These are phyloP conservation scores for Kodamaea leandrae DNA, from an alignment of 805 yeast species.

Conservation along the genomic window DNA sequence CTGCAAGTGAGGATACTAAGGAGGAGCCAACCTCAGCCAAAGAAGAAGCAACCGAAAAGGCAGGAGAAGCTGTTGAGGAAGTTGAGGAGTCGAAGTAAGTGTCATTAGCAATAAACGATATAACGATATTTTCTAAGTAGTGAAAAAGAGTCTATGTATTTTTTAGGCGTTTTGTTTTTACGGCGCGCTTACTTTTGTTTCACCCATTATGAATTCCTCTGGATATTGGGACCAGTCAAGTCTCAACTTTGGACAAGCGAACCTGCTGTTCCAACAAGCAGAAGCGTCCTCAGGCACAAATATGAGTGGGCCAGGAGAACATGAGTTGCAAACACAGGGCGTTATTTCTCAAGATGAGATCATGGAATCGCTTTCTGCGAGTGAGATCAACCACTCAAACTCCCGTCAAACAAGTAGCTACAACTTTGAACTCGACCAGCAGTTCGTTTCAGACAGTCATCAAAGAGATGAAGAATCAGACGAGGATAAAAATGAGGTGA, in stretches of 20 bases:
- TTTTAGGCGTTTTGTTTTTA: no score
- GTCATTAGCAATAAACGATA: neutral
- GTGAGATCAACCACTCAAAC: slow-evolving; percentile 2
- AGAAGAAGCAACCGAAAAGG: slow-evolving; percentile 1
- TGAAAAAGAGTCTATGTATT: neutral
- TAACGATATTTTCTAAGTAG: neutral
- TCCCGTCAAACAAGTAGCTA: slow-evolving; percentile 2
- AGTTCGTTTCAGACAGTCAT: slow-evolving; percentile 8
- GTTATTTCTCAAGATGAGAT: slow-evolving; percentile 30
- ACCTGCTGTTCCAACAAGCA: slow-evolving; percentile 5
- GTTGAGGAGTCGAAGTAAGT: neutral
- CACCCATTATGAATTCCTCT: slow-evolving; percentile 23
- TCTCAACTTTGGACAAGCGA: slow-evolving; percentile 6
- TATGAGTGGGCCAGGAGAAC: slow-evolving; percentile 12
- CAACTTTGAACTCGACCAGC: slow-evolving; percentile 16
- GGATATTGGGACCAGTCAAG: slow-evolving; percentile 26
- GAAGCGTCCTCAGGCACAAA: neutral
- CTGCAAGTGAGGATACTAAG: slow-evolving; percentile 5
- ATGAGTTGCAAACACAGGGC: slow-evolving; percentile 27
- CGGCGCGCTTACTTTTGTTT: no score
- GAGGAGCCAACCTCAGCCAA: slow-evolving; percentile 8
- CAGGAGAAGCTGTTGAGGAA: neutral
- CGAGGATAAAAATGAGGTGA: slow-evolving; percentile 15
- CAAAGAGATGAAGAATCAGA: slow-evolving; percentile 9
- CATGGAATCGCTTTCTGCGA: slow-evolving; percentile 25